These are phyloP conservation scores for Volvox reticuliferus DNA, from an alignment of 139 green algal genomes.

Conservation along the genomic window DNA sequence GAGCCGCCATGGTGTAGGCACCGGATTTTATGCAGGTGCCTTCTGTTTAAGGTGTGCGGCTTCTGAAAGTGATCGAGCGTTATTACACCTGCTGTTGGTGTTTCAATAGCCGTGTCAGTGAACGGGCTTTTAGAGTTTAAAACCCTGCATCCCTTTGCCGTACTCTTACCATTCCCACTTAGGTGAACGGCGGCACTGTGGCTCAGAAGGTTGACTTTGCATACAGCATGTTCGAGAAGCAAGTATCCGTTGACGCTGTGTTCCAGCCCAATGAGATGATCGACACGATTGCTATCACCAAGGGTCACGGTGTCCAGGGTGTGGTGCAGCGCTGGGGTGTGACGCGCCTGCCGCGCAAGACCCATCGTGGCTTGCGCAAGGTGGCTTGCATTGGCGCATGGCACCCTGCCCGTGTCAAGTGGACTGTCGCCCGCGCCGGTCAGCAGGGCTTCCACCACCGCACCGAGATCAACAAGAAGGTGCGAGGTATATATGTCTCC, in stretches of 20 bases:
- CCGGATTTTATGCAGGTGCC: too few species aligned
- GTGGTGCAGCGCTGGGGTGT: constrained; percentile 99
- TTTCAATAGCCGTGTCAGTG: too few species aligned
- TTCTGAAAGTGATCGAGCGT: too few species aligned
- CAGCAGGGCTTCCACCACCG: constrained; percentile 98
- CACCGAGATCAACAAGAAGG: constrained; percentile 99
- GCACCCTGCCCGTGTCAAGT: constrained; percentile 97
- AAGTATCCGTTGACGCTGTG: constrained; percentile 88
- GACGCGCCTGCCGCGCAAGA: constrained; percentile 98
- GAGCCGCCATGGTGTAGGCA: too few species aligned
- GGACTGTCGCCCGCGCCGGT: constrained; percentile 95
- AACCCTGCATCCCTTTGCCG: too few species aligned
- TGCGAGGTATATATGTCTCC: too few species aligned
- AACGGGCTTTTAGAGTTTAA: too few species aligned
- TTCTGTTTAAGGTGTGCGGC: too few species aligned
- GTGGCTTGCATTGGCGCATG: constrained; percentile 99
- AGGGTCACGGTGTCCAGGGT: constrained; percentile 95
- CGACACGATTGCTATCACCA: constrained; percentile 98
- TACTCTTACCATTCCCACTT: too few species aligned
- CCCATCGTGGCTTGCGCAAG: constrained; percentile 99
- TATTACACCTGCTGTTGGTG: too few species aligned
- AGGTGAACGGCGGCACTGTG: constrained; percentile 95
- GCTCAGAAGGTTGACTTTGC: constrained; percentile 98
- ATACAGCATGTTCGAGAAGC: constrained; percentile 95
- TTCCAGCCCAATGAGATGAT: constrained; percentile 98